Evolutionary conservation across 805 yeast species (phyloP), one percentile per base, ranked within the genome.

Genomic region (Candida orba): DNA sequence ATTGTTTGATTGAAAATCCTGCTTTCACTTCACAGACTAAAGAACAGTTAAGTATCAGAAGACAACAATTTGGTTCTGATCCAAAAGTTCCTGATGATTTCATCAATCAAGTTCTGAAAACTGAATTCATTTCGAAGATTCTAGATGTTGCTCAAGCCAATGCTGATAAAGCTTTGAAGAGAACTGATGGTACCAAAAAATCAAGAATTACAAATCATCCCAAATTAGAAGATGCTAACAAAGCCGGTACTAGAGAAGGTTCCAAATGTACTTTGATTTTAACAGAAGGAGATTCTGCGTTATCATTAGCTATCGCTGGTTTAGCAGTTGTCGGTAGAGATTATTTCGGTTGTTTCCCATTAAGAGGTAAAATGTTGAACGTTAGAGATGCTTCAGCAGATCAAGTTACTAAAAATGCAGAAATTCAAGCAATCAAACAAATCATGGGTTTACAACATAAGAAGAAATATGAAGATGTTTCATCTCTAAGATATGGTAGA

Each of bases 351-450:
- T 89, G 95, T 52, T 93, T 84, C 65, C 99, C 99, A 2, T 69
- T 93, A 37, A 79, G 96, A 60, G 99, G 99, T 75, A 93, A 93
- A 63, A 73, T 93, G 65, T 71, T 93, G 45, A 93, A 93, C 57
- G 99, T 93, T 7, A 78, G 99, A 60, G 99, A 93, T 64, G 99
- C 99, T 2, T 79, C 95, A 10, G 81, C 93, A n/a, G 97, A 93
- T 50, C 98, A 90, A 62, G 84, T 93, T 41, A 73, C 87, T 62
- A 91, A 90, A 55, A 93, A 93, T 64, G 84, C 84, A 12, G 99
- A 91, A 66, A 93, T 93, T 60, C 91, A 88, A 62, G 96, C 97
- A 4, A 76, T 93, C 56, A 93, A 93, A 60, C 89, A 91, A 60
- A 93, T 93, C 54, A 84, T 93, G 70, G 99, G 99, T 18, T 70